A percentile compares a stretch with the other conserved stretches of the same genome.
Evolutionary conservation across 192 early-diverging fungal species (phyloP).

Genomic region (Mortierella antarctica): DNA sequence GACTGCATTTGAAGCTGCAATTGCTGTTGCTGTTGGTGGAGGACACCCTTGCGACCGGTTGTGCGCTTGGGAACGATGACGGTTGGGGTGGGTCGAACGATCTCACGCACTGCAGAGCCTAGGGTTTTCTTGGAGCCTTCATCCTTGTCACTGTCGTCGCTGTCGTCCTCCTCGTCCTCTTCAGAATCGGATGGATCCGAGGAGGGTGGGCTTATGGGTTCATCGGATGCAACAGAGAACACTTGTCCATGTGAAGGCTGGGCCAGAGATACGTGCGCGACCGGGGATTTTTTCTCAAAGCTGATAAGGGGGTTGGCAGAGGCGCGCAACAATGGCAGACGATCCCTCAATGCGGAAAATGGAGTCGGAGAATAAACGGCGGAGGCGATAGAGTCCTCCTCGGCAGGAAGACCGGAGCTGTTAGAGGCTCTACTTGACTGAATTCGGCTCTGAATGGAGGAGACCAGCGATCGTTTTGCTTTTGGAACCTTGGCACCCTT

Average conservation of each 20-base stretch:
- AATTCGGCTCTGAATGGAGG: constrained; percentile 24
- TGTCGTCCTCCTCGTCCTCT: background rate
- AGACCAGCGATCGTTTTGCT: constrained; percentile 17
- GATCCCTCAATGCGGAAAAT: constrained; percentile 10
- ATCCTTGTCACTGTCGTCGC: background rate
- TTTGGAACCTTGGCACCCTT: constrained; percentile 16
- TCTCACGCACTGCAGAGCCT: background rate
- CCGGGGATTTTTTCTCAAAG: constrained; percentile 11
- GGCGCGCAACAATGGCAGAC: constrained; percentile 18
- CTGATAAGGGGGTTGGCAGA: constrained; percentile 35
- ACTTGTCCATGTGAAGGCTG: background rate
- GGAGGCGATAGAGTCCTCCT: background rate
- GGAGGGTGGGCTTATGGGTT: background rate
- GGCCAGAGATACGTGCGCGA: background rate
- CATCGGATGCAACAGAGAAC: background rate
- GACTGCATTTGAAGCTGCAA: constrained; percentile 9
- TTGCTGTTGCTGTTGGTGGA: constrained; percentile 25
- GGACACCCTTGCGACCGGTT: constrained; percentile 27
- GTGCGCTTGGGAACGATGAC: constrained; percentile 35
- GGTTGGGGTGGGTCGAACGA: constrained; percentile 2
- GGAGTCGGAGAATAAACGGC: background rate
- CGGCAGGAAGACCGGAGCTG: background rate
- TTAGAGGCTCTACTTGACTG: constrained; percentile 10
- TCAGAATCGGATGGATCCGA: constrained; percentile 5
- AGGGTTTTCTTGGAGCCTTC: background rate